Base-by-base conservation (phyloP, 202 grass and related monocot species). In the Eragrostis tef region DNA sequence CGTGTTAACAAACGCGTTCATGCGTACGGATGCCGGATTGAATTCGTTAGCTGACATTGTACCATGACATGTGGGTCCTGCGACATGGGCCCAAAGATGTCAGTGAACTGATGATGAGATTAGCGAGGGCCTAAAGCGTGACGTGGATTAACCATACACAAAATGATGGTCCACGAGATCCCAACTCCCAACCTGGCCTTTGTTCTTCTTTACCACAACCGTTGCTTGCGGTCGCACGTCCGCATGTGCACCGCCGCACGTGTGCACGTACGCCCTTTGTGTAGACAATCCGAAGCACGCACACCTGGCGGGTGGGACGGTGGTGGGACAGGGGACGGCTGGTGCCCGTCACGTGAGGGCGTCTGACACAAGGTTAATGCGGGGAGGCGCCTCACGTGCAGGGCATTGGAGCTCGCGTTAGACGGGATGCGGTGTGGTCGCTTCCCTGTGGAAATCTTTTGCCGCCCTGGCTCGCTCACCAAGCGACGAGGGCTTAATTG, bases 331-430 rank as follows among this genome's bases (percentile, higher is more conserved):
- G 42, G 34, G 54, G 36, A 9, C 5, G 59, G 76, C 19, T 56
- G 51, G 87, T 86, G 87, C 24, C 27, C 3, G 16, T 19, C 90
- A 97, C 84, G 84, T 89, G 93, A 87, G 51, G 29, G 74, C 36
- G 86, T 54, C 93, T 85, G 88, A 86, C 81, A 93, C 83, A 87
- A 79, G 86, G 79, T 86, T 68, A 82, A 86, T 86, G 79, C 86
- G 31, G 51, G 51, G 83, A 80, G 58, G 44, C 51, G 12, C 34
- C 65, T 86, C 93, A 91, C 93, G 90, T 93, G 90, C 56, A 29
- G 39, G 15, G 86, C 79, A 70, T 93, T 78, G 88, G 50, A 77
- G 49, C 1, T 2, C 48, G 63, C n/a, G 75, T 79, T 39, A 0
- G 20, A 31, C 29, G 12, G 41, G 65, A 89, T 86, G 22, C 43